phyloP scores from a whole-genome alignment of 768 basidiomycete genomes.

The Nevesoporus exiguus region DNA sequence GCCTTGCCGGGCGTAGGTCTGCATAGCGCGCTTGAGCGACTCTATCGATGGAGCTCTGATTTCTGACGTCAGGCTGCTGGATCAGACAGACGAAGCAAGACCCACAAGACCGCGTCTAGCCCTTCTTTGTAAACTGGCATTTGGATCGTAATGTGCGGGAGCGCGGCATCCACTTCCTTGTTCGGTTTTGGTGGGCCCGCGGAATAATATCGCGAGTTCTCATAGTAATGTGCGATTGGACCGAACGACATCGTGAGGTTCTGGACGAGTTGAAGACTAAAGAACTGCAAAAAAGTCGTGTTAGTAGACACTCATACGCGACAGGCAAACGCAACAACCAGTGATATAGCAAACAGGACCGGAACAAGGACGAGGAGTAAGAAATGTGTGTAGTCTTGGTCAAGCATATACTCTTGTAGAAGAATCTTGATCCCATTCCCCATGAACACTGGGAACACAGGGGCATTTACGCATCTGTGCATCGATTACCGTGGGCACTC shows the following conservation, averaged over 20 bases:
- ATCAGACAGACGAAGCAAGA: constrained; percentile 13
- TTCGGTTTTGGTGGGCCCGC: constrained; percentile 41
- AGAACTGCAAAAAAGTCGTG: constrained; percentile 29
- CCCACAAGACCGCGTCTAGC: constrained; percentile 49
- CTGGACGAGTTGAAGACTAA: constrained; percentile 40
- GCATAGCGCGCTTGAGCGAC: constrained; percentile 57
- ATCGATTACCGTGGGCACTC: neutral
- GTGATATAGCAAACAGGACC: constrained; percentile 44
- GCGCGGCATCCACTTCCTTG: constrained; percentile 40
- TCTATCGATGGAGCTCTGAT: constrained; percentile 45
- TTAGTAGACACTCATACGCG: neutral
- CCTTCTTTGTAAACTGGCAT: constrained; percentile 59
- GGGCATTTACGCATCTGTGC: constrained; percentile 1
- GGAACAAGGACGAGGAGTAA: constrained; percentile 40
- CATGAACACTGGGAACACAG: constrained; percentile 48
- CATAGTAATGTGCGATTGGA: constrained; percentile 48
- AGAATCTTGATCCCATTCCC: constrained; percentile 62
- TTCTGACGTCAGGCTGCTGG: neutral
- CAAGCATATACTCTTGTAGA: constrained; percentile 50
- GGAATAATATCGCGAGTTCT: constrained; percentile 55
- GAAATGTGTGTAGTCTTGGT: constrained; percentile 41
- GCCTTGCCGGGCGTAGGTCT: constrained; percentile 64
- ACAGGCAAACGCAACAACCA: constrained; percentile 29
- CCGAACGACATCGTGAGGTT: constrained; percentile 42
- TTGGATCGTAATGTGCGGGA: constrained; percentile 52